phyloP scores from a whole-genome alignment of 345 rosid species.

The Gossypium bickii region DNA sequence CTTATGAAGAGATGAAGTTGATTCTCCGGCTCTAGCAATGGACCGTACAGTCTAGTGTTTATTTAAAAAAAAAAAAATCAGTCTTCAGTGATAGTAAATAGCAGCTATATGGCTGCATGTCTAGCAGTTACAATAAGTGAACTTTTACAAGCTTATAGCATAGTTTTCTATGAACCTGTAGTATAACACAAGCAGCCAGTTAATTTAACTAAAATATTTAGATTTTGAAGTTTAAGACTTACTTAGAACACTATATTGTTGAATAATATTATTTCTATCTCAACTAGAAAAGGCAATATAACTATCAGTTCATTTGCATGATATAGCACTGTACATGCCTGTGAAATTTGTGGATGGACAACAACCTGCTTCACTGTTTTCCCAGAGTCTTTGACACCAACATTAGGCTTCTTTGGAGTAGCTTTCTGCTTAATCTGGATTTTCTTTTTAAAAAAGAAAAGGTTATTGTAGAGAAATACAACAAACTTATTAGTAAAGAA shows the following conservation, averaged over 20 bases:
- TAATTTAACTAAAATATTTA: conserved; percentile 7
- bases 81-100: not conserved
- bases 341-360: conserved; percentile 32
- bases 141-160: not conserved
- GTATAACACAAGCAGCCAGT: not conserved
- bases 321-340: conserved; percentile 32
- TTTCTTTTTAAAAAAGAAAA: conserved; percentile 12
- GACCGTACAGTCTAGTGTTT: conserved; percentile 31
- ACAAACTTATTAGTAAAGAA: conserved; percentile 11
- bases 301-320: conserved; percentile 9
- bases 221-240: not conserved
- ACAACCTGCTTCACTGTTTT: conserved; percentile 47
- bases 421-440: conserved; percentile 42
- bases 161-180: not conserved
- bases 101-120: not conserved
- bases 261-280: not conserved
- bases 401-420: conserved; percentile 47
- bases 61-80: not conserved
- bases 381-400: conserved; percentile 34
- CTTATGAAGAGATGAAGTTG: conserved; percentile 39
- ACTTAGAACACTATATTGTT: not conserved
- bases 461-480: conserved; percentile 12
- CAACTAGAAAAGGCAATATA: not conserved
- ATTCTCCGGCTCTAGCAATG: conserved; percentile 31
- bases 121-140: not conserved